Conservation (phyloP, 1,284 basidiomycete species). For the Neonothopanus nambi region DNA sequence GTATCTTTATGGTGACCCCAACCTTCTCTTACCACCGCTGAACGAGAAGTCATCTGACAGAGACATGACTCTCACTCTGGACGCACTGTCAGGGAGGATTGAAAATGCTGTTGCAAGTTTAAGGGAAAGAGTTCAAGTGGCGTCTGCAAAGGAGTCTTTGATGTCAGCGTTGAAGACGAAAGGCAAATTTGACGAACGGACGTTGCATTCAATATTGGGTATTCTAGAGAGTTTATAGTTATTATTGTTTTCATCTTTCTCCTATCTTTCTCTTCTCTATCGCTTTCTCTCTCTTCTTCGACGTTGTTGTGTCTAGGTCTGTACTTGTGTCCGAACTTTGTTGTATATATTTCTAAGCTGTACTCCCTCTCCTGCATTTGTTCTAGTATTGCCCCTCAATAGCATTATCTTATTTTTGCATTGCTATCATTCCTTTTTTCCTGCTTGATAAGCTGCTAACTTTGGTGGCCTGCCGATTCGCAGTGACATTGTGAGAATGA, state of each 20-base stretch:
- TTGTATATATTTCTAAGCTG: conserved; percentile 2
- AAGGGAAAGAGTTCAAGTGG: conserved; percentile 29
- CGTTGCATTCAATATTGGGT: conserved; percentile 41
- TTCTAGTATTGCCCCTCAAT: no score
- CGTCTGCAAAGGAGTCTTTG: conserved; percentile 25
- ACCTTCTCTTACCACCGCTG: conserved; percentile 71
- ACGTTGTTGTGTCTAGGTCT: conserved; percentile 5
- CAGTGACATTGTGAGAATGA: no score
- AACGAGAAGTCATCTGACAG: conserved; percentile 44
- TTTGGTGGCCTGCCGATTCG: no score
- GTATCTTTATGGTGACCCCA: conserved; percentile 60
- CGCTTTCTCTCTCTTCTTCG: background rate
- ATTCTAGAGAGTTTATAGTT: conserved; percentile 27
- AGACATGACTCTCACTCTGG: conserved; percentile 75
- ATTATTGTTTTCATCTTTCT: conserved; percentile 12
- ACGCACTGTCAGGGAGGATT: conserved; percentile 74
- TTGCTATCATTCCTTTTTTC: no score
- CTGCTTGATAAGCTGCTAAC: no score
- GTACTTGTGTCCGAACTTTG: conserved; percentile 11
- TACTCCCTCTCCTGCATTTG: no score
- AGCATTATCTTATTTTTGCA: no score
- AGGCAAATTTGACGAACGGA: conserved; percentile 46
- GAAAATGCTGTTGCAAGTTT: conserved; percentile 79
- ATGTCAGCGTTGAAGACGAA: conserved; percentile 30
- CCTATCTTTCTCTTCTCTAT: no score